Base-by-base conservation (phyloP, 768 basidiomycete species). In the Russula vinacea region DNA sequence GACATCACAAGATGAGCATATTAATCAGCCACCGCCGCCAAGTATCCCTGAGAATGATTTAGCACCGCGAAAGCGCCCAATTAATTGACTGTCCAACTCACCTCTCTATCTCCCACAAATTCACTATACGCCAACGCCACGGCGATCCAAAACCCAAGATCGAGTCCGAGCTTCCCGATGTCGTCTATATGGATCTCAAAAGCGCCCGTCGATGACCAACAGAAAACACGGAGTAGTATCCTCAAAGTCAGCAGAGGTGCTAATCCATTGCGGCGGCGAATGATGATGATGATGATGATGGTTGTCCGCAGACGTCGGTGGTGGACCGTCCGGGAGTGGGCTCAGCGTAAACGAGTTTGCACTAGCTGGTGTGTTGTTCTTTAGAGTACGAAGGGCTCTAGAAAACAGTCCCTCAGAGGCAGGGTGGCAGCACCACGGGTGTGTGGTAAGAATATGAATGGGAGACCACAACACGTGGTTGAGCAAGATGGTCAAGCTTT, bases 61-160 rank as follows among this genome's bases (percentile, higher is more conserved):
- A 68, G 57, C 22, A 39, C 22, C 33, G 22, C 39, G 39, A 56
- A 14, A 22, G 19, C 37, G 10, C 26, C 16, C 5, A 17, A 50
- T 29, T 24, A 16, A 49, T 14, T 55, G 11, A 56, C n/a, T 33
- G 13, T 22, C 26, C 26, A 56, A 32, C 86, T 65, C 67, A 90
- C 91, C 78, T 91, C 90, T 69, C 89, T 80, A 68, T 92, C 89
- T 69, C 82, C 83, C 69, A 92, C 73, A 70, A 90, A 92, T 63
- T 89, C 89, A 14, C 90, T 74, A 72, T 91, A 93, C 3, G 88
- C 85, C 69, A 92, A 72, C 0, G 85, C 85, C 45, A 89, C 77
- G 0, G 88, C 83, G 51, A 93, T 79, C 86, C 89, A 92, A 71
- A 92, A 92, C 58, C 85, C 85, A 32, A 82, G 81, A 54, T 90